Conservation (phyloP, 2,329 filamentous ascomycete genomes). For the Chalara sp. region DNA sequence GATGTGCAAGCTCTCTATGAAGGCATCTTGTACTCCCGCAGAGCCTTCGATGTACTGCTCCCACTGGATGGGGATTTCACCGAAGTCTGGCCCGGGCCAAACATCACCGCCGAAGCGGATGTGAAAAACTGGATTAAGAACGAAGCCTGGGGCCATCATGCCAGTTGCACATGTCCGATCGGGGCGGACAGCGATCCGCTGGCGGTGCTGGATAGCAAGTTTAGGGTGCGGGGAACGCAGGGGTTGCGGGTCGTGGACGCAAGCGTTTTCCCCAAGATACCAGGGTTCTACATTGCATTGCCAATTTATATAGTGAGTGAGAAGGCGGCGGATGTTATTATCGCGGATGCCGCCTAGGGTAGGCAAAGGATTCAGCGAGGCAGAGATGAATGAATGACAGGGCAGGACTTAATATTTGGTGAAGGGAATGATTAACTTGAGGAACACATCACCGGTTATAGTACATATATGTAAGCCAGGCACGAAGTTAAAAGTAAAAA, state of each 20-base stretch:
- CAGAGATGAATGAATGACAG: too few relatives aligned
- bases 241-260: conserved; percentile 50
- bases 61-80: conserved; percentile 36
- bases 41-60: conserved; percentile 32
- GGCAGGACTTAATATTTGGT: too few relatives aligned
- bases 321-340: conserved; percentile 39
- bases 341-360: too few relatives aligned
- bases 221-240: conserved; percentile 1
- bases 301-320: conserved; percentile 50
- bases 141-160: conserved; percentile 37
- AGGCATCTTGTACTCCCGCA: conserved; percentile 10
- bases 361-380: too few relatives aligned
- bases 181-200: conserved; percentile 41
- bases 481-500: too few relatives aligned
- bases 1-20: conserved; percentile 16
- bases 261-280: conserved; percentile 45
- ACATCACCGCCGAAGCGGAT: conserved; percentile 34
- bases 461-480: too few relatives aligned
- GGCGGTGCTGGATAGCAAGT: conserved; percentile 11
- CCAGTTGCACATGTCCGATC: conserved; percentile 17
- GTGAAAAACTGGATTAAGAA: conserved; percentile 42
- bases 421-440: too few relatives aligned
- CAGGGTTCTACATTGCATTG: conserved; percentile 43
- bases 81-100: conserved; percentile 35
- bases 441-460: too few relatives aligned